phyloP scores from a whole-genome alignment of 345 rosid genomes.

The Toxicodendron radicans region DNA sequence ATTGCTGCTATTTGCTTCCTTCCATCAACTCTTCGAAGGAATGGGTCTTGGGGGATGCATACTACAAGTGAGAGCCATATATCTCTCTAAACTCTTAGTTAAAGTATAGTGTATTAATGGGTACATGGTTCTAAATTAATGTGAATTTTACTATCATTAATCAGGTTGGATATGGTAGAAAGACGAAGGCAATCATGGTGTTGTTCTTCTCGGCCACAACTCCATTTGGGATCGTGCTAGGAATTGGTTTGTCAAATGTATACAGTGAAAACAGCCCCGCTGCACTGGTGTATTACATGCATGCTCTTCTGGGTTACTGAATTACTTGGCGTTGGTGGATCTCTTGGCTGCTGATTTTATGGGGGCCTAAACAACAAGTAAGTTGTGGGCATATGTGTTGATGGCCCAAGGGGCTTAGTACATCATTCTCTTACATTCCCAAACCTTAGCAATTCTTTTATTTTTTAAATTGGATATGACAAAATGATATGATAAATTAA shows the following conservation, averaged over 20 bases:
- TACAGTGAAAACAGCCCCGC: constrained; percentile 37
- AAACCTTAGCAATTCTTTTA: too few species aligned
- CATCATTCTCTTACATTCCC: not conserved
- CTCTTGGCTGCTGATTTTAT: constrained; percentile 46
- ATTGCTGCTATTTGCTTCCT: constrained; percentile 27
- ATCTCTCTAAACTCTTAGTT: not conserved
- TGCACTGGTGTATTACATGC: constrained; percentile 38
- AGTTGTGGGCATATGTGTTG: too few species aligned
- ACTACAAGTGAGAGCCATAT: constrained; percentile 11
- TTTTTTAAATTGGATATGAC: too few species aligned
- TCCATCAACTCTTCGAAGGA: constrained; percentile 36
- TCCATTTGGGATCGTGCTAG: constrained; percentile 43
- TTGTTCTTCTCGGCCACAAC: constrained; percentile 49
- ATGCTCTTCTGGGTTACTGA: constrained; percentile 37
- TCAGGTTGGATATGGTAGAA: constrained; percentile 41
- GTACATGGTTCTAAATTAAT: not conserved
- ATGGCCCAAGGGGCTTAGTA: constrained; percentile 44
- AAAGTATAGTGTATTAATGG: not conserved
- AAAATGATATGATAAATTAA: too few species aligned
- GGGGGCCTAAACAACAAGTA: constrained; percentile 42
- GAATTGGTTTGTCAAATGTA: constrained; percentile 34
- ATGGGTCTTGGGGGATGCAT: constrained; percentile 37
- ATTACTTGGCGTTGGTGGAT: constrained; percentile 48
- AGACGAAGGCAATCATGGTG: constrained; percentile 28
- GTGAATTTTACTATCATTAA: not conserved